Base-by-base conservation (phyloP, 169 alveolate species). In the Plasmodium chabaudi region DNA sequence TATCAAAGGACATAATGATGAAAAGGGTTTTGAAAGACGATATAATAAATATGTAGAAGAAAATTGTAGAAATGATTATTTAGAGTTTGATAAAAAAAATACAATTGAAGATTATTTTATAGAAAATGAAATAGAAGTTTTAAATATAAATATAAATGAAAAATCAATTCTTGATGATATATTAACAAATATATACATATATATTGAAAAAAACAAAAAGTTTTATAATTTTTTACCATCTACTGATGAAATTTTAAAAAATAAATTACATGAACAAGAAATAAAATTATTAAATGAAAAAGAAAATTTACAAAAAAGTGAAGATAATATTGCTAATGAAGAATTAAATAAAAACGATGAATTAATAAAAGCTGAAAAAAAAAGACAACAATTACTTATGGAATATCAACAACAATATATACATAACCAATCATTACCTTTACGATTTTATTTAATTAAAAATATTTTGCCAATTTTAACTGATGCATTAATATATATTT, bases 21-120 rank as follows among this genome's bases (percentile, higher is more conserved):
- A 75, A 63, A 75, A 49, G 9, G 88, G 88, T n/a, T 75, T 75
- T 56, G 88, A 75, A 75, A 75, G 88, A 12, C 42, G 88, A 15
- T 27, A 61, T 56, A 75, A 75, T 47, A 75, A 75, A 47, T 75
- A 75, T 44, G 19, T 61, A 5, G 51, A 75, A 1, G 88, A 75
- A 25, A 75, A 75, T 67, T 60, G 88, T 19, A 42, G 88, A 75
- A 75, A 75, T 75, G 88, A 75, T 17, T 75, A 57, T 42, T 21
- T 75, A 12, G 77, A 75, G 17, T 61, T 61, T 75, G 75, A 75
- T n/a, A 57, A 75, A 34, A 75, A 75, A 27, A 63, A 75, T 27
- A 61, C 47, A 1, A 75, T 75, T 34, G 88, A 75, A 49, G 88
- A 75, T 49, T 75, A 63, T 55, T 75, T 75, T 55, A 39, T 75